Evolutionary conservation across 768 basidiomycete species (phyloP), one percentile per base, ranked within the genome.

Genomic region (Tricholoma matsutake): DNA sequence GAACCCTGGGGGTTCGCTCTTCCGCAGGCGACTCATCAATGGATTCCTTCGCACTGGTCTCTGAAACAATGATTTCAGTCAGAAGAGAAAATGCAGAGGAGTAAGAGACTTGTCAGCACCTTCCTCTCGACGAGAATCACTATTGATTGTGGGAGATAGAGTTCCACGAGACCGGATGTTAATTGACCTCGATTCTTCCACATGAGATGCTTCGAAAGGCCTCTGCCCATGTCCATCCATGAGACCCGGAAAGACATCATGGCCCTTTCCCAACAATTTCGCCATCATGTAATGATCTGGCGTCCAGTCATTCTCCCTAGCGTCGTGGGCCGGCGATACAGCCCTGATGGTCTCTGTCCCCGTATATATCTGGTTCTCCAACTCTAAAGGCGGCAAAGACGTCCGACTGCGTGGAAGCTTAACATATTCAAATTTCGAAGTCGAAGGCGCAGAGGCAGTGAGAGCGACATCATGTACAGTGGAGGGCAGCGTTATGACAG

Each of bases 381-480:
- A 58, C 57, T 81, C 77, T 14, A 83, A 73, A 39, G 64, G 22
- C 60, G 56, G 64, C 56, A 83, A 73, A 39, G 64, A 25, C 60
- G 58, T 65, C 56, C 67, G 70, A 20, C 9, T 45, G 18, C 8
- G 43, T 20, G 18, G 6, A 45, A 18, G 43, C 43, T 45, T 45
- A 18, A n/a, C 1, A n/a, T n/a, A n/a, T 3, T 41, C n/a, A 41
- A 41, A 16, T n/a, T 18, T 18, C n/a, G 13, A 43, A 43, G 29
- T 28, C 11, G 43, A 57, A 5, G 41, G 34, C n/a, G 76, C 76
- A 62, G 77, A 76, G 34, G 63, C 71, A 41, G 13, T 14, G 35
- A 14, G 35, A 6, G 3, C 6, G 4, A 75, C 70, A 41, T 65
- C 14, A 14, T 29, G 25, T 41, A 14, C 39, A 14, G 45, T 28